phyloP scores from a whole-genome alignment of 495 filamentous ascomycete species.

The Trichoderma asperelloides region DNA sequence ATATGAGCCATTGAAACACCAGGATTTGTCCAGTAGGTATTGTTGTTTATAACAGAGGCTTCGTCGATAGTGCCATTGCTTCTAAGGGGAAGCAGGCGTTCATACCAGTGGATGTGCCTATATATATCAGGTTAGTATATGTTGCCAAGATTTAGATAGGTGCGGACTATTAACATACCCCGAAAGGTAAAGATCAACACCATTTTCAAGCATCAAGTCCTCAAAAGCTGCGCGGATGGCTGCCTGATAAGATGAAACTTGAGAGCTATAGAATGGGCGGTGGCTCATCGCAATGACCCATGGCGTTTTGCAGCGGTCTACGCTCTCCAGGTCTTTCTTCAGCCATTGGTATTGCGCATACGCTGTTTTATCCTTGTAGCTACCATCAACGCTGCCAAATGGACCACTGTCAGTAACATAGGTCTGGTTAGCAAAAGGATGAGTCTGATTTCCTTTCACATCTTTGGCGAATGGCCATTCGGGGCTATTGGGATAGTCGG shows the following conservation, averaged over 20 bases:
- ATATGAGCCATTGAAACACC: constrained; percentile 28
- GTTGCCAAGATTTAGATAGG: neutral
- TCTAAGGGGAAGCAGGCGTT: constrained; percentile 30
- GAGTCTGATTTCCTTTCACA: constrained; percentile 28
- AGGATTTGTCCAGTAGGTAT: constrained; percentile 29
- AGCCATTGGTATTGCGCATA: constrained; percentile 41
- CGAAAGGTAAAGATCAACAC: constrained; percentile 42
- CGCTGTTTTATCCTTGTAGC: constrained; percentile 23
- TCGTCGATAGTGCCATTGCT: constrained; percentile 23
- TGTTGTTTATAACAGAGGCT: constrained; percentile 24
- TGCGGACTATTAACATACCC: constrained; percentile 15
- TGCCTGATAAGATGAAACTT: constrained; percentile 22
- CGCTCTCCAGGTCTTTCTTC: constrained; percentile 35
- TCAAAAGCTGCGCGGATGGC: constrained; percentile 34
- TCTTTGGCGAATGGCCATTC: constrained; percentile 36
- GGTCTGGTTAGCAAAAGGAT: constrained; percentile 33
- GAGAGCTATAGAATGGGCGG: constrained; percentile 40
- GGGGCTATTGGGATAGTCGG: constrained; percentile 29
- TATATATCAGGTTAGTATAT: neutral
- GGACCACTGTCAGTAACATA: constrained; percentile 41
- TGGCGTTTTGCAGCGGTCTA: constrained; percentile 43
- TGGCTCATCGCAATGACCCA: constrained; percentile 47
- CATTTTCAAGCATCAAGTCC: constrained; percentile 34
- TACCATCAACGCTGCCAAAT: constrained; percentile 36
- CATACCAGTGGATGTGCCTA: constrained; percentile 27